Base-by-base conservation (phyloP, 768 basidiomycete species). In the Gelatoporia subvermispora region DNA sequence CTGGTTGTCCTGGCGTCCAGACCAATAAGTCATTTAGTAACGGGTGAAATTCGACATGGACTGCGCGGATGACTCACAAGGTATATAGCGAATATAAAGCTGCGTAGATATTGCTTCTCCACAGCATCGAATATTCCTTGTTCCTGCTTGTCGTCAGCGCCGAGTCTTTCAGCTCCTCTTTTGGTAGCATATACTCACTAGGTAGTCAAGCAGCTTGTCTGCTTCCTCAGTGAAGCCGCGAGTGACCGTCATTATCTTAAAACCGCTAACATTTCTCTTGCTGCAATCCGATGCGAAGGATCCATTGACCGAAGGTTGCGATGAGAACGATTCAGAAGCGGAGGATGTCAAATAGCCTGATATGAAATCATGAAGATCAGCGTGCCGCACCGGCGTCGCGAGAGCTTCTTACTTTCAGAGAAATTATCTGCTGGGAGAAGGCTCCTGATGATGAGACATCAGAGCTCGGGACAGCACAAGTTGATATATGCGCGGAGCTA, bases 91-190 rank as follows among this genome's bases (percentile, higher is more conserved):
- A 93, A 89, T 45, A 92, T 84, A 64, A 91, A 90, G 58, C 85
- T 88, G 41, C 79, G 81, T 40, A 94, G 77, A 66, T 91, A 94
- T 54, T 82, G 84, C 60, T 85, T 90, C 60, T 89, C 78, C 28
- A 94, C 68, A 0, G 92, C 92, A 51, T 93, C 86, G 54, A 88
- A 91, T 37, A 93, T 89, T 0, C 92, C 92, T 49, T 80, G 71
- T 67, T 94, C 91, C 91, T 93, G 45, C 2, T 13, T n/a, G 8
- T 22, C 11, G 3, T 22, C 4, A 38, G 35, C 20, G 52, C 34
- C 45, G 16, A 25, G 8, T 31, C 48, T 4, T 18, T 53, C 51
- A 41, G 22, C 24, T 13, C 43, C 16, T 9, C 28, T 46, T 31
- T 39, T 54, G 28, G 28, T 7, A 56, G 56, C 53, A 39, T 36